Conservation (phyloP, 768 basidiomycete genomes). For the Leccinellum albellum region DNA sequence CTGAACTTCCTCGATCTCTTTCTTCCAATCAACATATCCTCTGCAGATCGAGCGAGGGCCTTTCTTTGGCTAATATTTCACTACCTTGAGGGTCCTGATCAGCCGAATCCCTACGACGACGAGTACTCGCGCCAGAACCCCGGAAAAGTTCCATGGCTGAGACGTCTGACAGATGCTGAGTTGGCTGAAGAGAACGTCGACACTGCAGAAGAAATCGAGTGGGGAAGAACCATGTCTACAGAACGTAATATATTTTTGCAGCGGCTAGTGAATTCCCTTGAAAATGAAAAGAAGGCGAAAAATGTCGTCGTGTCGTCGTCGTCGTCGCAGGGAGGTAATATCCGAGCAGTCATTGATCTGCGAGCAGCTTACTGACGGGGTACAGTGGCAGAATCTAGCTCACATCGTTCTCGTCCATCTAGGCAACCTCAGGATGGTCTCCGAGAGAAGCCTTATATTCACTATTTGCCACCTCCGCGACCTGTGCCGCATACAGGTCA, state of each 20-base stretch:
- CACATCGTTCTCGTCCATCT: conserved; percentile 24
- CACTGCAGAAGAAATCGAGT: conserved; percentile 69
- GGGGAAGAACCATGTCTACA: conserved; percentile 71
- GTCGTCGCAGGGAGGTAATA: conserved; percentile 23
- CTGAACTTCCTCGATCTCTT: conserved; percentile 84
- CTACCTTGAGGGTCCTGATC: conserved; percentile 66
- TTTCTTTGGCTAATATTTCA: conserved; percentile 84
- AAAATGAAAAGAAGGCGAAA: conserved; percentile 49
- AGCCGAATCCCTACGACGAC: conserved; percentile 74
- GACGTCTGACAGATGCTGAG: conserved; percentile 53
- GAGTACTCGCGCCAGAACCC: conserved; percentile 53
- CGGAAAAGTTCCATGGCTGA: conserved; percentile 63
- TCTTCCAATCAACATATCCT: conserved; percentile 69
- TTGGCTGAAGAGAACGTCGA: conserved; percentile 71
- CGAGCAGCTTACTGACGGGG: conserved; percentile 9
- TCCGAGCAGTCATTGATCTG: not conserved
- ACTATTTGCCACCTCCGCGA: conserved; percentile 31
- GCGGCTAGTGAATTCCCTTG: conserved; percentile 56
- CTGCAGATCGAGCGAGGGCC: conserved; percentile 66
- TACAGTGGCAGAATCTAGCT: conserved; percentile 22
- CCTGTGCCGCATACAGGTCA: conserved; percentile 19
- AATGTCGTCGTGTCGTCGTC: conserved; percentile 27
- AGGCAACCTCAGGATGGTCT: conserved; percentile 22
- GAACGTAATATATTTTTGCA: conserved; percentile 69
- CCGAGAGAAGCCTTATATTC: conserved; percentile 33